phyloP scores from a whole-genome alignment of 83 land plant species.

The Thuja plicata region DNA sequence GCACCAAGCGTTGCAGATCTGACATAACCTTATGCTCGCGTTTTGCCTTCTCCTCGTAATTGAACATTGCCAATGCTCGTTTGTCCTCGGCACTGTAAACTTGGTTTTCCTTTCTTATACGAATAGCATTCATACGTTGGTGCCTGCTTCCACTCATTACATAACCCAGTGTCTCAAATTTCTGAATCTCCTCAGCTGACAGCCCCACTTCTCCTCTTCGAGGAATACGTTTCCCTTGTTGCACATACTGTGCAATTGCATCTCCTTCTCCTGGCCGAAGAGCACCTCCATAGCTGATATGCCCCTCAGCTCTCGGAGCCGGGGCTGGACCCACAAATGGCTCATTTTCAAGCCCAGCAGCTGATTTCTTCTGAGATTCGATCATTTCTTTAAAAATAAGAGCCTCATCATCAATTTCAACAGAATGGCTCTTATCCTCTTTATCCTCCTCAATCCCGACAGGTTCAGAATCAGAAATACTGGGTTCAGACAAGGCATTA shows the following conservation, averaged over 20 bases:
- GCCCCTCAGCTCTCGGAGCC: slow-evolving; percentile 92
- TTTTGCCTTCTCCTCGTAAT: slow-evolving; percentile 97
- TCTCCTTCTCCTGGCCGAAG: slow-evolving; percentile 99
- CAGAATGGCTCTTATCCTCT: no score
- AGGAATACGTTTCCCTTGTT: slow-evolving; percentile 99
- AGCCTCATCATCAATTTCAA: no score
- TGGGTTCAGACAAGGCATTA: no score
- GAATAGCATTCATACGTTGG: slow-evolving; percentile 99
- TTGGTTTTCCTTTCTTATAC: slow-evolving; percentile 98
- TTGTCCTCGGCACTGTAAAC: slow-evolving; percentile 99
- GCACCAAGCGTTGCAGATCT: slow-evolving; percentile 90
- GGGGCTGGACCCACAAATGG: slow-evolving; percentile 90
- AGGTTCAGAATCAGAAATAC: no score
- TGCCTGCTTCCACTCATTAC: slow-evolving; percentile 99
- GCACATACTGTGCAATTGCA: slow-evolving; percentile 99
- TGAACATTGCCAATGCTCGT: slow-evolving; percentile 95
- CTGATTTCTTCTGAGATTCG: slow-evolving; percentile 73
- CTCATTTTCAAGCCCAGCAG: slow-evolving; percentile 65
- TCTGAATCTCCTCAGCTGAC: slow-evolving; percentile 97
- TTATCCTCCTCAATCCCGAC: no score
- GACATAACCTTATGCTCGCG: slow-evolving; percentile 99
- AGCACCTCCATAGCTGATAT: slow-evolving; percentile 99
- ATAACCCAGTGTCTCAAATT: slow-evolving; percentile 91
- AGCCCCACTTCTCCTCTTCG: slow-evolving; percentile 99
- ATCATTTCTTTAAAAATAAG: slow-evolving; percentile 30